Base-by-base conservation (phyloP, 176 grass and related monocot species). In the Leersia perrieri region DNA sequence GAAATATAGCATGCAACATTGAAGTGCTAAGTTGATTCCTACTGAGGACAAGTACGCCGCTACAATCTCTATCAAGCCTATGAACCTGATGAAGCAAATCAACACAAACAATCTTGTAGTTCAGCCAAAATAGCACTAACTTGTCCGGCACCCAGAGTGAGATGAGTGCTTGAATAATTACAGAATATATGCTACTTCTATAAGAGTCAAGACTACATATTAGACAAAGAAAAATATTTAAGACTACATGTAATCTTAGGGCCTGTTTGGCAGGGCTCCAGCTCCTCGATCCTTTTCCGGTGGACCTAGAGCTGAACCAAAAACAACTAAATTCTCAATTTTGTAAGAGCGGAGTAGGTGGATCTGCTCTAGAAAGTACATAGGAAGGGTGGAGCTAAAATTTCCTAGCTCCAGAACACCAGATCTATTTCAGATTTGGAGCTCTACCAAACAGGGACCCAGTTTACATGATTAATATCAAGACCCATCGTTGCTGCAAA, bases 61-160 rank as follows among this genome's bases (percentile, higher is more conserved):
- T 94, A 86, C 95, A 94, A 91, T 98, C 92, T 86, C 88, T 94
- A 77, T 98, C 95, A 78, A 98, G 92, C 75, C 95, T 93, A 70
- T 98, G 95, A 57, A 98, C 95, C 95, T 98, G 44, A 70, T 39
- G 35, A 74, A 61, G 77, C 29, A 83, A 40, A 74, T 55, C 15
- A 35, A 61, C 22, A 80, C 45, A 79, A 66, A 57, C 29, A 49
- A 16, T 15, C 71, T 15, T 5, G 51, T 84, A 40, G 23, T 63
- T 35, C 25, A 27, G 5, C 31, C 75, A 69, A 74, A 7, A 29
- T 20, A 36, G 20, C 66, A 60, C n/a, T 72, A 29, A 70, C 53
- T 49, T 80, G 16, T 15, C 18, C 63, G 64, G 64, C 23, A 72
- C 66, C 15, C 42, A 64, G 5, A 77, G 70, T 36, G 36, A 63